Evolutionary conservation across 176 grass and related monocot genomes (phyloP), one percentile per base, ranked within the genome.

Genomic region (Carex myosuroides): DNA sequence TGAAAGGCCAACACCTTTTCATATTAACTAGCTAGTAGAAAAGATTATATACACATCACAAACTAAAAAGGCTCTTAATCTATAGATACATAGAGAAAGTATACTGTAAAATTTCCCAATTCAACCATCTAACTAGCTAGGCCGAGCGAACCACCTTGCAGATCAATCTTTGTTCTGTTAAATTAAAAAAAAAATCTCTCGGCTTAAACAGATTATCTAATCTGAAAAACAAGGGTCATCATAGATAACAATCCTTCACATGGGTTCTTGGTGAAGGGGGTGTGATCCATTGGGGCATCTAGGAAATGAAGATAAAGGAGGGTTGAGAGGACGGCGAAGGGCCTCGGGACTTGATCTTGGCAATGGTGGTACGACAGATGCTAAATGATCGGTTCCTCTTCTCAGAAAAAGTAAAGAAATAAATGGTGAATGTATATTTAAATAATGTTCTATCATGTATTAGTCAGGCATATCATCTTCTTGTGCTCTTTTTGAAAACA

Each of bases 301-400:
- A 77, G 73, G 21, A 77, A 56, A 77, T 55, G 73, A 77, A 56
- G 73, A 77, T 77, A 55, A 9, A 56, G 72, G 72, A 54, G 72
- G 72, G 21, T 22, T 4, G 5, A 77, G 50, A 77, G 73, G 48
- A 55, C 52, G 73, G 17, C 11, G 73, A 30, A 56, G 24, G 11
- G 24, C 13, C 50, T 77, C 73, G 6, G 73, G 73, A 55, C 21
- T 77, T 56, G 73, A 77, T 77, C 73, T 77, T 13, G 50, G 73
- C 48, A 56, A 55, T 32, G 22, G 73, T 77, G 73, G 73, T 13
- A 77, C 50, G 6, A 77, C 21, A 56, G 73, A 55, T 77, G 9
- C 50, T 32, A 56, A 17, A 77, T 56, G 18, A 44, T 26, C 17
- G 4, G 48, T 53, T 54, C 46, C 20, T 6, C 73, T 77, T 54